Evolutionary conservation across 768 basidiomycete genomes (phyloP), one percentile per base, ranked within the genome.

Genomic region (Fistulinella prunicolor): DNA sequence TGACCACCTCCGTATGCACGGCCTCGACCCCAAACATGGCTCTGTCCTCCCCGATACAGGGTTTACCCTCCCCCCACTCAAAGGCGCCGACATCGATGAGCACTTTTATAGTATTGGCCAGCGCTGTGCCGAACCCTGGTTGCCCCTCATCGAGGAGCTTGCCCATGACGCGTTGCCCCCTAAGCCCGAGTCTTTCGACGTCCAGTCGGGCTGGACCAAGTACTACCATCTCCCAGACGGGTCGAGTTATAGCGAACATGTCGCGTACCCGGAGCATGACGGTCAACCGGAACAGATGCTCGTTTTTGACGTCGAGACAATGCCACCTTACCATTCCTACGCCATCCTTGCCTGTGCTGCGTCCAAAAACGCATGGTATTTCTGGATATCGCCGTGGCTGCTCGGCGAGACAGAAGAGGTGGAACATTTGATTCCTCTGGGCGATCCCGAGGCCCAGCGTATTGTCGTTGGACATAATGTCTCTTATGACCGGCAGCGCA

Each of bases 311-410:
- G 89, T 98, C 46, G 94, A 99, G 69, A 93, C 90, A 0, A 78
- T 98, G 77, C 89, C 89, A 1, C 80, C 81, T 22, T 81, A 89
- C 61, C 80, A 88, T 41, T 83, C 84, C 2, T 92, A 82, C 61
- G 80, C 95, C 12, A 72, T 97, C 62, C 86, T 98, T 74, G 94
- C 96, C 1, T 86, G 84, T 50, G 94, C 94, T 3, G 89, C 81
- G 2, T 85, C 92, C 5, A 74, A 78, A 20, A 82, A 82, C 41
- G 86, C 83, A 1, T 98, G 96, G 95, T 99, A 98, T 62, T 81
- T 81, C 3, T 99, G 96, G 94, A 81, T 96, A 52, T 94, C 90
- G 0, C 96, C 96, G 0, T 95, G 93, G 93, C 68, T 96, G 9
- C 75, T 94, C 4, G 80, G 79, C 13, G 74, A 79, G 55, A 73